Evolutionary conservation across 441 rosid species (phyloP).

Genomic region (Jatropha multifida): DNA sequence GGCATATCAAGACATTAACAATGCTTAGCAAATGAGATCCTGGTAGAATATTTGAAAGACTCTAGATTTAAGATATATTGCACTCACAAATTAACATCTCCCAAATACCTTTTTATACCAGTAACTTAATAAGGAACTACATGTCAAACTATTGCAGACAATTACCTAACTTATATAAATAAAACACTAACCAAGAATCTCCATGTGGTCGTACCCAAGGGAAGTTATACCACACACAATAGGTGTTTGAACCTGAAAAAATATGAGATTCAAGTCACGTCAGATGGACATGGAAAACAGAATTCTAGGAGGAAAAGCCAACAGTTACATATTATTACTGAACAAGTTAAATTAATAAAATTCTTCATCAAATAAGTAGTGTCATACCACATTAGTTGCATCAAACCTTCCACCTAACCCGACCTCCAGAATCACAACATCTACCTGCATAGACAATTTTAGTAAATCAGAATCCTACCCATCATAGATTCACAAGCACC

Average conservation of each 20-base stretch:
- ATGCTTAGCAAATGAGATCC: not conserved
- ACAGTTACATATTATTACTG: not conserved
- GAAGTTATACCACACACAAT: constrained; percentile 85
- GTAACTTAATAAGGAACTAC: not conserved
- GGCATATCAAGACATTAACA: not conserved
- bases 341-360: not conserved
- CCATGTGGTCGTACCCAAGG: constrained; percentile 99
- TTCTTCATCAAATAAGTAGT: constrained; percentile 20
- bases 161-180: constrained; percentile 22
- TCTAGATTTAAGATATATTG: not conserved
- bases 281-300: constrained; percentile 13
- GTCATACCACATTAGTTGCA: constrained; percentile 90
- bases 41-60: not conserved
- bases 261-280: constrained; percentile 24
- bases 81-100: not conserved
- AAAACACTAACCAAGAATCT: constrained; percentile 89
- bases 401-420: constrained; percentile 96
- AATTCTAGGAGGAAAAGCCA: constrained; percentile 7
- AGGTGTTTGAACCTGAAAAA: constrained; percentile 79
- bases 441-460: constrained; percentile 57
- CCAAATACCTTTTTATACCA: not conserved
- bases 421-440: constrained; percentile 93
- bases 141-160: constrained; percentile 16
- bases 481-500: constrained; percentile 4
- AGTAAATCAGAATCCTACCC: constrained; percentile 3